Evolutionary conservation across 2,329 filamentous ascomycete genomes (phyloP).

Genomic region (Xylariomycetidae sp.): DNA sequence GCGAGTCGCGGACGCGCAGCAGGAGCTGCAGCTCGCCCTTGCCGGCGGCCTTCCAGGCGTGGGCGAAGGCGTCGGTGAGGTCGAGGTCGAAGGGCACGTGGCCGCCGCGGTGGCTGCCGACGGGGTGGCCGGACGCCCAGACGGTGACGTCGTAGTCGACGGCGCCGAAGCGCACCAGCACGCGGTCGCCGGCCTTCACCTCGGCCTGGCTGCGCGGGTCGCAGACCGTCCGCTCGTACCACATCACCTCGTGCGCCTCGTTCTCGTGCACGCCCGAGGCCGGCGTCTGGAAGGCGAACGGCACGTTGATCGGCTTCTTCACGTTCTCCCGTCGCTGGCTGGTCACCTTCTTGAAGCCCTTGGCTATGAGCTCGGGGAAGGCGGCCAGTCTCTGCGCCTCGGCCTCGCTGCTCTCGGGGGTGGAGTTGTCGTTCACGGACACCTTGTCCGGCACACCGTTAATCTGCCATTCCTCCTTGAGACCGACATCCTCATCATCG

Average conservation of each 20-base stretch:
- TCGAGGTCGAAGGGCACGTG: conserved; percentile 56
- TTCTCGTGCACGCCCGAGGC: conserved; percentile 57
- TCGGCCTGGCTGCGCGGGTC: conserved; percentile 43
- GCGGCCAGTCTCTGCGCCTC: conserved; percentile 43
- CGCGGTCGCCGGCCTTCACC: conserved; percentile 31
- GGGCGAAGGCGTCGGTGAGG: conserved; percentile 41
- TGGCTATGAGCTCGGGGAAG: conserved; percentile 41
- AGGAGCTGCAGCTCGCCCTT: conserved; percentile 37
- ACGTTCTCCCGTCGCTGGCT: conserved; percentile 27
- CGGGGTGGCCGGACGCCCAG: conserved; percentile 47
- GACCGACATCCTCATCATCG: conserved; percentile 56
- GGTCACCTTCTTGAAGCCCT: conserved; percentile 33
- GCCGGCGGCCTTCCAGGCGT: conserved; percentile 14
- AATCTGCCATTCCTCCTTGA: conserved; percentile 46
- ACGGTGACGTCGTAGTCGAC: conserved; percentile 56
- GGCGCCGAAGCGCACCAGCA: conserved; percentile 52
- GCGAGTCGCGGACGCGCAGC: conserved; percentile 56
- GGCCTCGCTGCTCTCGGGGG: conserved; percentile 22
- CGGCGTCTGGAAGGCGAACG: conserved; percentile 59
- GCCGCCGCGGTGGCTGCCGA: conserved; percentile 51
- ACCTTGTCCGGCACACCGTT: conserved; percentile 41
- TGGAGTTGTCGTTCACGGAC: conserved; percentile 17
- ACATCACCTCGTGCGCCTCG: conserved; percentile 59
- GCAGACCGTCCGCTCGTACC: conserved; percentile 53
- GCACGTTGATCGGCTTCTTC: conserved; percentile 53